Evolutionary conservation across 495 filamentous ascomycete species (phyloP), one percentile per base, ranked within the genome.

Genomic region (Pseudomonodictys pantanalensis): DNA sequence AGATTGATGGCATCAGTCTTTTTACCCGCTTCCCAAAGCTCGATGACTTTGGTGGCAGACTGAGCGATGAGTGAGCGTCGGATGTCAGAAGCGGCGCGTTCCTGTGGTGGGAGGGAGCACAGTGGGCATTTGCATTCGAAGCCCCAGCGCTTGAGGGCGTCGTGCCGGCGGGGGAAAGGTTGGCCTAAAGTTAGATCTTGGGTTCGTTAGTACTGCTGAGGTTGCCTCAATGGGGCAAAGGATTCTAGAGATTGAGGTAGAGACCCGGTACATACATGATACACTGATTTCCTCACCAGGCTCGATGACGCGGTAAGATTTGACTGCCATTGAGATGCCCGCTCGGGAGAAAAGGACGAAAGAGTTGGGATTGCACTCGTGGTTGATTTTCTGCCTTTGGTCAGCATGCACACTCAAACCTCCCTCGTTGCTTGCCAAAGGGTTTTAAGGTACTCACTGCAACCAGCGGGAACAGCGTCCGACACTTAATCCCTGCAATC

Each of bases 261-360:
- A n/a, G n/a, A n/a, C n/a, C n/a, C n/a, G n/a, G n/a, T n/a, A n/a
- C n/a, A 41, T 41, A 18, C 20, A 41, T 3, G 38, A 41, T 12
- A 62, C 39, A 18, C 15, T 62, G 15, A 62, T 49, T 43, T 62
- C 59, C 18, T 62, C 59, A 2, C 59, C 59, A 9, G 46, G 48
- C 4, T 39, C 22, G 12, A 62, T 62, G 26, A 50, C 52, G 22
- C 59, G 59, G 35, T 56, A 62, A 2, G 59, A 43, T 46, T 62
- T 62, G n/a, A 62, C 20, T 1, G 28, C 59, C 3, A 62, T 52
- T 23, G 43, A 50, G 30, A 56, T 17, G 2, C 59, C 59, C 12
- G 32, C 20, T 15, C n/a, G 51, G 22, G 59, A 62, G 28, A 62
- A 56, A n/a, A 62, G 32, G 17, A 62, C 52, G 46, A 62, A 62